Conservation (phyloP, 768 basidiomycete species). For the Russula sp. region DNA sequence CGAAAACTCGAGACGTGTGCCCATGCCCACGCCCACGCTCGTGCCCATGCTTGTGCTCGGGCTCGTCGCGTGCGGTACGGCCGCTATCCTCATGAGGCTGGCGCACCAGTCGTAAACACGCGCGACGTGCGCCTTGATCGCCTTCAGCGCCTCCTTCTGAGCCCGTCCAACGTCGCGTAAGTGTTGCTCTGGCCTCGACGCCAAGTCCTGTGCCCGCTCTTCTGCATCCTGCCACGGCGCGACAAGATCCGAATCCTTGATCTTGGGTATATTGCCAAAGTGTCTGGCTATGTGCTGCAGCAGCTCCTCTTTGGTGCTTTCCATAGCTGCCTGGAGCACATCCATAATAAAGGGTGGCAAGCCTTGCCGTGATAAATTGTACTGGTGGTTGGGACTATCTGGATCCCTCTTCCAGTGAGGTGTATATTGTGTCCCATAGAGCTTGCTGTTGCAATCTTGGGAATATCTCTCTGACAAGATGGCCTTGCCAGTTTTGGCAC, state of each 20-base stretch:
- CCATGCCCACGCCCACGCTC: too few relatives aligned
- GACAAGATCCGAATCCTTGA: conserved; percentile 26
- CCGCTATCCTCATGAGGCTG: not conserved
- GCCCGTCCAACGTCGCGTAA: conserved; percentile 26
- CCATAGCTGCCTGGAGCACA: conserved; percentile 21
- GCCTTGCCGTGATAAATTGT: not conserved
- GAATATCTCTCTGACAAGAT: conserved; percentile 32
- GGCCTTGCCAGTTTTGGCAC: conserved; percentile 50
- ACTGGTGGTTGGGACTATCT: not conserved
- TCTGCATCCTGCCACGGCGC: conserved; percentile 35
- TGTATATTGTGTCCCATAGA: conserved; percentile 23
- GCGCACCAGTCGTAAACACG: not conserved
- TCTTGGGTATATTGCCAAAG: conserved; percentile 21
- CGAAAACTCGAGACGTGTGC: conserved; percentile 29
- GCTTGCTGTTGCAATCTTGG: conserved; percentile 8
- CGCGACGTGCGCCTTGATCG: conserved; percentile 6
- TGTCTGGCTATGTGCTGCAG: conserved; percentile 27
- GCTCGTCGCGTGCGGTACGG: too few relatives aligned
- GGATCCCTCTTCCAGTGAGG: conserved; percentile 26
- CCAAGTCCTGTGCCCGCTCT: conserved; percentile 23
- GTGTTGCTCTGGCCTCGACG: conserved; percentile 36
- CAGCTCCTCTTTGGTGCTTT: conserved; percentile 23
- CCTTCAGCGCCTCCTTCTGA: not conserved
- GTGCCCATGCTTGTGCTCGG: not conserved
- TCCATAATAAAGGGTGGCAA: conserved; percentile 9